Conservation (phyloP, 768 basidiomycete species). For the Russula earlei region DNA sequence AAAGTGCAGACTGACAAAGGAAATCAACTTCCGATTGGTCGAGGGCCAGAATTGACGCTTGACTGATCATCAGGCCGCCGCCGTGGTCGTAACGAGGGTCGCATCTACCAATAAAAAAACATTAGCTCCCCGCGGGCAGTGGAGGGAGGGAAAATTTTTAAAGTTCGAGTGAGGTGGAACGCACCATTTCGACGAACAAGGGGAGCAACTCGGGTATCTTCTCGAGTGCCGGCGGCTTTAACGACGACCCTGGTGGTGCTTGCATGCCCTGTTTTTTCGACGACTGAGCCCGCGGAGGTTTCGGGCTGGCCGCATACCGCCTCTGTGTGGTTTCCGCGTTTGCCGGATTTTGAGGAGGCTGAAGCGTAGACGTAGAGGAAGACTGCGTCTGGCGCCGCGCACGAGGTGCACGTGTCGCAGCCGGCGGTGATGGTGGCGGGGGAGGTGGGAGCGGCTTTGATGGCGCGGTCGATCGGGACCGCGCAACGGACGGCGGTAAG, state of each 20-base stretch:
- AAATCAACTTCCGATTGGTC: neutral
- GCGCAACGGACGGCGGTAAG: constrained; percentile 21
- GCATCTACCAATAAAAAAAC: constrained; percentile 5
- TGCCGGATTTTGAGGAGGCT: neutral
- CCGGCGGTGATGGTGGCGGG: constrained; percentile 13
- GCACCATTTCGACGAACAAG: constrained; percentile 85
- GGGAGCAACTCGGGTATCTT: constrained; percentile 79
- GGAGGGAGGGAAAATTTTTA: neutral
- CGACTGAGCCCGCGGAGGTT: constrained; percentile 10
- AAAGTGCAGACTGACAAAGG: neutral
- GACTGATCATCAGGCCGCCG: neutral
- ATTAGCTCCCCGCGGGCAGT: neutral
- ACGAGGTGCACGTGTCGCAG: neutral
- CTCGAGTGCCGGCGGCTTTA: constrained; percentile 68
- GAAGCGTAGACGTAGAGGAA: neutral
- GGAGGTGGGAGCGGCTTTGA: constrained; percentile 35
- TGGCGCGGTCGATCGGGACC: constrained; percentile 18
- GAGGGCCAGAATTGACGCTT: neutral
- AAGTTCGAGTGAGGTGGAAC: constrained; percentile 21
- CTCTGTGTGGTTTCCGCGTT: neutral
- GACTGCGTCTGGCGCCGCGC: neutral
- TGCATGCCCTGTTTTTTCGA: constrained; percentile 33
- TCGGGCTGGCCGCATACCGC: neutral
- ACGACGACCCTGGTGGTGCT: constrained; percentile 19
- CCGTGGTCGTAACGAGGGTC: constrained; percentile 11